A percentile compares a stretch with the other conserved stretches of the same genome.
phyloP scores from a whole-genome alignment of 495 filamentous ascomycete genomes.

The Margaritispora aquatica region DNA sequence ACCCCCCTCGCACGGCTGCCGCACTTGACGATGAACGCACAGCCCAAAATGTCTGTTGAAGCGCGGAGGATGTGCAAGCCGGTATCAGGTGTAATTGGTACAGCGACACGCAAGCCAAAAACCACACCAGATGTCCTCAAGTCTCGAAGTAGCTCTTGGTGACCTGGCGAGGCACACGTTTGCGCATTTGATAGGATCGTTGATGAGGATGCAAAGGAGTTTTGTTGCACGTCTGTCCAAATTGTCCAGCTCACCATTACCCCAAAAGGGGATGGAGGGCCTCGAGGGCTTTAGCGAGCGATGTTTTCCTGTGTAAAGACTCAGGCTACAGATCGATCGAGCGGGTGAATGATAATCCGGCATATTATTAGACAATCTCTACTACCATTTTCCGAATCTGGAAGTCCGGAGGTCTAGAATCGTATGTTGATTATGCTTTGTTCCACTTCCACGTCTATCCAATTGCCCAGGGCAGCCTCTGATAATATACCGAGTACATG shows the following conservation, averaged over 20 bases:
- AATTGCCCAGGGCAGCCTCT: not conserved
- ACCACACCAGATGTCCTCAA: too few species aligned
- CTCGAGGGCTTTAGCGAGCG: not conserved
- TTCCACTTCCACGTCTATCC: constrained; percentile 1
- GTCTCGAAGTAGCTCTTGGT: not conserved
- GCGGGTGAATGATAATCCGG: not conserved
- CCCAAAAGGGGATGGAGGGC: not conserved
- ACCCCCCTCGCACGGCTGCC: too few species aligned
- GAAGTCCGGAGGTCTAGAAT: too few species aligned
- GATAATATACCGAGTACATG: too few species aligned
- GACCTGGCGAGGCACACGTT: not conserved
- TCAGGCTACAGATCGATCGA: not conserved
- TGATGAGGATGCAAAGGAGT: not conserved
- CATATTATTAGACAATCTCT: too few species aligned
- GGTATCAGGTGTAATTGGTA: not conserved
- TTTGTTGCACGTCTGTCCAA: not conserved
- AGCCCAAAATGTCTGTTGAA: too few species aligned
- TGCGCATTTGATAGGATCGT: not conserved
- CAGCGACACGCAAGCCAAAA: too few species aligned
- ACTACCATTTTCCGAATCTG: too few species aligned
- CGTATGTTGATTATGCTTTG: too few species aligned
- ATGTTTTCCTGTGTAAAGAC: not conserved
- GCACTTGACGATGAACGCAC: too few species aligned
- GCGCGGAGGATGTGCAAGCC: not conserved
- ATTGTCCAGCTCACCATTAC: not conserved